Evolutionary conservation across 129 eudicot species (phyloP), one percentile per base, ranked within the genome.

Genomic region (Artemisia argyi): DNA sequence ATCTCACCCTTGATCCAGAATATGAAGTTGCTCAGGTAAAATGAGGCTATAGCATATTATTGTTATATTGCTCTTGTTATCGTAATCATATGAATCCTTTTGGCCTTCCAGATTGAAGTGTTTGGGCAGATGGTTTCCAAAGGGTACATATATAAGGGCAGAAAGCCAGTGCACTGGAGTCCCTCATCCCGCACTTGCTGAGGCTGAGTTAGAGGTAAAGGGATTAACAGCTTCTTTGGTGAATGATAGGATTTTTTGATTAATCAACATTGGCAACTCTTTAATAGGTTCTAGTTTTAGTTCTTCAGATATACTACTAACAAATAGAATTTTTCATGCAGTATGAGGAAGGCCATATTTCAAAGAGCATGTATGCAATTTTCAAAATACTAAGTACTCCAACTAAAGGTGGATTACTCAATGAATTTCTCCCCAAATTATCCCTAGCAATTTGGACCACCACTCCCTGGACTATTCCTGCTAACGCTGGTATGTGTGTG

Each of bases 181-280:
- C n/a, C n/a, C n/a, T n/a, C n/a, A n/a, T n/a, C n/a, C n/a, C n/a
- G 99, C 99, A 63, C 97, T 94, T 54, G 99, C 99, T 20, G 99
- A 94, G 79, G 99, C 99, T 55, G 99, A 94, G 80, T 69, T 94
- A 82, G 99, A 94, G 92, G 97, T 84, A 80, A 74, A 11, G 58
- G 59, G 59, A 14, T 62, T 51, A 77, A 53, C 61, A 54, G 32
- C 51, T 39, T 68, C 18, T 69, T 44, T 16, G 66, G 60, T 26
- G 65, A 65, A 50, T 15, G 7, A 47, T 59, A 22, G 22, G 19
- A 26, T 71, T 57, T 69, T 74, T 28, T 28, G 32, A 28, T 28
- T 28, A 28, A 57, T 47, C 2, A 22, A 60, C 46, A 57, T 58
- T 71, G 15, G n/a, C 46, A 56, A 42, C 24, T 20, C 14, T 69